Evolutionary conservation across 2,329 filamentous ascomycete genomes (phyloP), one percentile per base, ranked within the genome.

Genomic region (Chrysosporium queenslandicum): DNA sequence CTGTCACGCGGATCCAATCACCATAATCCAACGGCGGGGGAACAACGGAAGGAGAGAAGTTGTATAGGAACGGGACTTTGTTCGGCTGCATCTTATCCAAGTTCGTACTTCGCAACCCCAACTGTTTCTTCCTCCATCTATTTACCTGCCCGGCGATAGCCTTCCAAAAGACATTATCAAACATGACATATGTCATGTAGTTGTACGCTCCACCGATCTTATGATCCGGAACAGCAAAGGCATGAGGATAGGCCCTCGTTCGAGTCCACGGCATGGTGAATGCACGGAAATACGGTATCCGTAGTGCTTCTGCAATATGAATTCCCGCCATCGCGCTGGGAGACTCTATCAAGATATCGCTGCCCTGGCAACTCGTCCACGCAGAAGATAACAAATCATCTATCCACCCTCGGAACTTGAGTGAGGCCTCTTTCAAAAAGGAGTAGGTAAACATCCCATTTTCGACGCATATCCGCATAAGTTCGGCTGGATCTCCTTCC

Each of bases 231-330:
- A 94, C 90, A 23, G 91, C 85, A 68, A 98, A 98, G 0, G 92
- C 92, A 68, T 98, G 92, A 2, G 92, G 92, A 62, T 98, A 98
- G 0, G 91, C 89, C 50, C 92, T 79, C 14, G 92, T 98, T 46
- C 90, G 82, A 0, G 92, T 95, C 92, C 92, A 98, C 0, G 92
- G 92, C 92, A 98, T 98, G 16, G 89, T 94, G 65, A 98, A 98
- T 0, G 90, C 91, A 52, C 92, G 82, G 73, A 97, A 97, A 68
- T 98, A 98, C 0, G 92, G 92, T 41, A 98, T 94, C 12, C 81
- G 77, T 1, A 98, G 77, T 21, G 89, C 88, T 70, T 98, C 92
- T 1, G 92, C 92, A 59, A 98, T 94, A 67, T 98, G 92, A 50
- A 98, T 95, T 23, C 92, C 92, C 0, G 86, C 89, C 92, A 98